These are phyloP conservation scores for Poteriospumella lacustris DNA, from an alignment of 108 stramenopile species.

Conservation along the genomic window DNA sequence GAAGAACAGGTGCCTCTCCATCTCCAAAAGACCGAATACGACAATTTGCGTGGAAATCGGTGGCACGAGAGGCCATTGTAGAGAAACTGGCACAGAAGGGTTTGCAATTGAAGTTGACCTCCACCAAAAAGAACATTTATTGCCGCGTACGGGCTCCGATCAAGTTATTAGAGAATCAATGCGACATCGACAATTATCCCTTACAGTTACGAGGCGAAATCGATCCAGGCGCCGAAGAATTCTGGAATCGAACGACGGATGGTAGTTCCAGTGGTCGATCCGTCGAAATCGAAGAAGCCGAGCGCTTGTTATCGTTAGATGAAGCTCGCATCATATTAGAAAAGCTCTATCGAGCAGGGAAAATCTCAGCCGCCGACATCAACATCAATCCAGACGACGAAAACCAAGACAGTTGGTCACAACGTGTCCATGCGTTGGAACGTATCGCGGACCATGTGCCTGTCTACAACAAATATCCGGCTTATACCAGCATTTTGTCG, in stretches of 20 bases:
- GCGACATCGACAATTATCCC: conserved; percentile 32
- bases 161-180: conserved; percentile 34
- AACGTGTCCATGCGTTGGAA: conserved; percentile 36
- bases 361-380: conserved; percentile 34
- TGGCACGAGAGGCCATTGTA: conserved; percentile 41
- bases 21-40: neutral
- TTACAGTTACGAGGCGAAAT: conserved; percentile 43
- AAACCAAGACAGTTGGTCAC: conserved; percentile 26
- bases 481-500: conserved; percentile 30
- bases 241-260: conserved; percentile 7
- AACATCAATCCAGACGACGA: conserved; percentile 35
- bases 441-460: conserved; percentile 38
- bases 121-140: conserved; percentile 25
- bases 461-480: conserved; percentile 29
- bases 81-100: conserved; percentile 33
- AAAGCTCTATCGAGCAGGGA: conserved; percentile 33
- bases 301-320: conserved; percentile 22
- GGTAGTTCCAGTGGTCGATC: neutral
- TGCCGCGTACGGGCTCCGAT: conserved; percentile 44
- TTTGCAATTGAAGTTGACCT: conserved; percentile 44
- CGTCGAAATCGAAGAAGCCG: conserved; percentile 37
- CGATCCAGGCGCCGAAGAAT: conserved; percentile 3
- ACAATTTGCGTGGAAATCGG: neutral
- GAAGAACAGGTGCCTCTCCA: neutral
- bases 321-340: conserved; percentile 32